Evolutionary conservation across 257 asterid species (phyloP).

Genomic region (Nicotiana attenuata): DNA sequence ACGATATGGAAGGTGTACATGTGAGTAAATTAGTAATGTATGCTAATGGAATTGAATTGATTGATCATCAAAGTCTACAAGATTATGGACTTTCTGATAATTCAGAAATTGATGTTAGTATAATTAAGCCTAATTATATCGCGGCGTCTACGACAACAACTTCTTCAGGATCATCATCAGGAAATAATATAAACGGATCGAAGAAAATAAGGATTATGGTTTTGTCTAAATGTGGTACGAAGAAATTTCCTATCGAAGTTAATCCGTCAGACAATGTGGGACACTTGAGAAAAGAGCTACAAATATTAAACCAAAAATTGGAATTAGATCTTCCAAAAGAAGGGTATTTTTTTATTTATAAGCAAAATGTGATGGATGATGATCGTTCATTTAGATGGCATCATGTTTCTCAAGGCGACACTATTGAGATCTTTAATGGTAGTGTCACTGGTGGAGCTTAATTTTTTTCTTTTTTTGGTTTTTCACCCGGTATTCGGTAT

Average conservation of each 20-base stretch:
- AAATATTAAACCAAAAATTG: conserved; percentile 27
- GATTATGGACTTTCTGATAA: conserved; percentile 31
- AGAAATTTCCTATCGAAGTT: conserved; percentile 45
- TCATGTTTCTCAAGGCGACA: conserved; percentile 51
- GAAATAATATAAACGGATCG: neutral
- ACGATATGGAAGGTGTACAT: conserved; percentile 34
- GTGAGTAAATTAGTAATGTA: conserved; percentile 17
- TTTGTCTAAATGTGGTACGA: conserved; percentile 27
- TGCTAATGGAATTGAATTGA: conserved; percentile 39
- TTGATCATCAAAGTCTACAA: conserved; percentile 28
- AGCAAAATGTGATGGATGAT: conserved; percentile 71
- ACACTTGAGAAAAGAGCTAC: conserved; percentile 41
- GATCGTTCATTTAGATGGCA: conserved; percentile 68
- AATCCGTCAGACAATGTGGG: conserved; percentile 39
- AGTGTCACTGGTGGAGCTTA: conserved; percentile 52
- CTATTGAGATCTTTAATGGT: conserved; percentile 62
- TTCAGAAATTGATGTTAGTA: conserved; percentile 32
- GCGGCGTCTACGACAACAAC: neutral
- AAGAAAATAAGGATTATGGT: conserved; percentile 31
- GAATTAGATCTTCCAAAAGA: conserved; percentile 44
- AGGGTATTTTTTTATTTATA: conserved; percentile 60
- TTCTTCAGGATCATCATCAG: conserved; percentile 23
- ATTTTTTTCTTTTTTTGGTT: neutral
- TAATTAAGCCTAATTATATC: conserved; percentile 15
- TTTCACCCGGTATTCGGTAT: neutral